These are phyloP conservation scores for Syzygium oleosum DNA, from an alignment of 345 rosid species.

Conservation along the genomic window DNA sequence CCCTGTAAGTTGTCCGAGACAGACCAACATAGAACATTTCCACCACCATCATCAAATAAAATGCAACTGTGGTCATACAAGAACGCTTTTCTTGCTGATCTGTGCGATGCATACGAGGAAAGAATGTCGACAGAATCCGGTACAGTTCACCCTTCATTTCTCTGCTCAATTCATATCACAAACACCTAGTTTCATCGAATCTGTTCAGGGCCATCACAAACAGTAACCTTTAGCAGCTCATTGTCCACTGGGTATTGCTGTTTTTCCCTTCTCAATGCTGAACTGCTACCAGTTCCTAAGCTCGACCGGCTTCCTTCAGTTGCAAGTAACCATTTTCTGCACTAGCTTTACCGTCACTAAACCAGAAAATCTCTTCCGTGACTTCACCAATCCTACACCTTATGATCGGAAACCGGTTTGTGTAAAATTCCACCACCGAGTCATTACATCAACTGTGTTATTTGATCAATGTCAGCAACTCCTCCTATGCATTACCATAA, in stretches of 20 bases:
- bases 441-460: neutral
- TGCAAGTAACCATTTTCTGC: accelerated
- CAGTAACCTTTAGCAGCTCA: neutral
- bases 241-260: neutral
- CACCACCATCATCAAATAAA: no score
- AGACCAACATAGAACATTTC: no score
- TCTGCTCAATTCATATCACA: no score
- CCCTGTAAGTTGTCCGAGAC: no score
- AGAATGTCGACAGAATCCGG: no score
- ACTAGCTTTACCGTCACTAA: accelerated
- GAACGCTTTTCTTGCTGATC: no score
- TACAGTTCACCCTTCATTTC: no score
- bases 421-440: accelerated
- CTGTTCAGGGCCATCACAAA: neutral
- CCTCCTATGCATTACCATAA: no score
- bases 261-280: neutral
- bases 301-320: neutral
- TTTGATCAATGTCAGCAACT: no score
- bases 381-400: accelerated
- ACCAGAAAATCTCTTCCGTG: accelerated
- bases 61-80: no score
- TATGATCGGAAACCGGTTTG: accelerated
- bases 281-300: neutral
- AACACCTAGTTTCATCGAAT: neutral
- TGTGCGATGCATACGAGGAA: no score